A percentile compares a stretch with the other conserved stretches of the same genome.
Conservation (phyloP, 1,284 basidiomycete species). For the Austroboletus rostrupii region DNA sequence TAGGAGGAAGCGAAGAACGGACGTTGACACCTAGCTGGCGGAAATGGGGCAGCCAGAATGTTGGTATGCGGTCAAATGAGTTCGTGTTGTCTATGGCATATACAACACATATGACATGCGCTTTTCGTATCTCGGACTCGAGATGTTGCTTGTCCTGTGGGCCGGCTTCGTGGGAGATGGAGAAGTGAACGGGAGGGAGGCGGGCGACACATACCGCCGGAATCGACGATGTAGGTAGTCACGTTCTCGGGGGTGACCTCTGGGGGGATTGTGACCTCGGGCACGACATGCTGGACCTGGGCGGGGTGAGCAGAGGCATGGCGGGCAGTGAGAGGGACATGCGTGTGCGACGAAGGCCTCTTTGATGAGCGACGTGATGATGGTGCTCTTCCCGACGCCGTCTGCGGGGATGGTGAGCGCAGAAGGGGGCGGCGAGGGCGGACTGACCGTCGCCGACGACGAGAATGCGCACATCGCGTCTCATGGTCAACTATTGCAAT, state of each 20-base stretch:
- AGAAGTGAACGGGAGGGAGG: constrained; percentile 10
- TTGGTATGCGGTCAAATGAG: constrained; percentile 94
- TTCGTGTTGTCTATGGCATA: constrained; percentile 94
- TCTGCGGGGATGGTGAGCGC: constrained; percentile 43
- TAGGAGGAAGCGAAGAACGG: constrained; percentile 21
- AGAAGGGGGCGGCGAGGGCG: constrained; percentile 7
- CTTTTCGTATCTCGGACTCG: constrained; percentile 92
- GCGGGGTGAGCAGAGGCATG: constrained; percentile 13
- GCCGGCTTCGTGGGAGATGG: constrained; percentile 46
- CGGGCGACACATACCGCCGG: constrained; percentile 69
- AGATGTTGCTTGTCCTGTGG: constrained; percentile 83
- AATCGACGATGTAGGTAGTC: constrained; percentile 93
- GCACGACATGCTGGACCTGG: constrained; percentile 87
- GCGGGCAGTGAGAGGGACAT: constrained; percentile 10
- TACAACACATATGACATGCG: constrained; percentile 97
- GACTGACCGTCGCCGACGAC: constrained; percentile 86
- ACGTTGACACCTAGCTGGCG: constrained; percentile 93
- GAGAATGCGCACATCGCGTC: constrained; percentile 88
- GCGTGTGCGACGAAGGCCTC: constrained; percentile 90
- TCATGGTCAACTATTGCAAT: too few relatives aligned
- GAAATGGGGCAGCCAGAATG: constrained; percentile 99
- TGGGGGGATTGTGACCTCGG: constrained; percentile 93
- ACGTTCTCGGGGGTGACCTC: constrained; percentile 95
- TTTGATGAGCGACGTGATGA: constrained; percentile 94
- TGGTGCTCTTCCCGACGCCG: constrained; percentile 92